Conservation (phyloP, 371 early-diverging fungal species). For the Lichtheimia hyalospora region DNA sequence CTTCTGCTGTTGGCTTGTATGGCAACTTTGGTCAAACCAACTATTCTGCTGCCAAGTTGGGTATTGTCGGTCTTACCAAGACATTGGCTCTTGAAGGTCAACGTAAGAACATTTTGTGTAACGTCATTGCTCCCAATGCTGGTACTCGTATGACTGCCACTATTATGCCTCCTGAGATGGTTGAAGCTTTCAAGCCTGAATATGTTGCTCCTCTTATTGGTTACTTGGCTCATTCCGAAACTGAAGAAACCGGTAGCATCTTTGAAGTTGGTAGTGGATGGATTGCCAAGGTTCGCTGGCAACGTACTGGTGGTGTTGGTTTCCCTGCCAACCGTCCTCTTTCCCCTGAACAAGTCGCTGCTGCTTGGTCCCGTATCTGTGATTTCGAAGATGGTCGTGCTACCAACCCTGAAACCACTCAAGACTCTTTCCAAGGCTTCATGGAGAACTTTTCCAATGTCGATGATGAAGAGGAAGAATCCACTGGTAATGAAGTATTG, state of each 20-base stretch:
- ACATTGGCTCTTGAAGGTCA: conserved; percentile 94
- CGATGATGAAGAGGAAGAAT: conserved; percentile 30
- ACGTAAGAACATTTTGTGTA: conserved; percentile 87
- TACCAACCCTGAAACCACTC: conserved; percentile 77
- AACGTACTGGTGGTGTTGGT: conserved; percentile 87
- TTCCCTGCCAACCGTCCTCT: conserved; percentile 90
- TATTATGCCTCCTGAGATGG: conserved; percentile 93
- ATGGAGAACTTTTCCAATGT: conserved; percentile 74
- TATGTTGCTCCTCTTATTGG: conserved; percentile 94
- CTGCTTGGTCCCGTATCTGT: conserved; percentile 69
- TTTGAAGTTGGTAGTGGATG: conserved; percentile 96
- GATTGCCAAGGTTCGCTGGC: conserved; percentile 91
- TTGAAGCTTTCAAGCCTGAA: conserved; percentile 95
- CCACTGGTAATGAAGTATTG: conserved; percentile 49
- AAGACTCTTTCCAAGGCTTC: conserved; percentile 82
- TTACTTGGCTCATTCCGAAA: conserved; percentile 85
- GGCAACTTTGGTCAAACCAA: conserved; percentile 99
- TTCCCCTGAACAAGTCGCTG: conserved; percentile 79
- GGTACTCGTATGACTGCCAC: conserved; percentile 98
- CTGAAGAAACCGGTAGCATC: conserved; percentile 81
- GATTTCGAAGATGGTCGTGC: conserved; percentile 95
- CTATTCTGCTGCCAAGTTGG: conserved; percentile 94
- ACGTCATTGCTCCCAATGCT: conserved; percentile 97
- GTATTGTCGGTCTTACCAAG: conserved; percentile 86
- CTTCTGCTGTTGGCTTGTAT: conserved; percentile 96